Conservation (phyloP, 139 green algal species). For the Tetraselmis chui region DNA sequence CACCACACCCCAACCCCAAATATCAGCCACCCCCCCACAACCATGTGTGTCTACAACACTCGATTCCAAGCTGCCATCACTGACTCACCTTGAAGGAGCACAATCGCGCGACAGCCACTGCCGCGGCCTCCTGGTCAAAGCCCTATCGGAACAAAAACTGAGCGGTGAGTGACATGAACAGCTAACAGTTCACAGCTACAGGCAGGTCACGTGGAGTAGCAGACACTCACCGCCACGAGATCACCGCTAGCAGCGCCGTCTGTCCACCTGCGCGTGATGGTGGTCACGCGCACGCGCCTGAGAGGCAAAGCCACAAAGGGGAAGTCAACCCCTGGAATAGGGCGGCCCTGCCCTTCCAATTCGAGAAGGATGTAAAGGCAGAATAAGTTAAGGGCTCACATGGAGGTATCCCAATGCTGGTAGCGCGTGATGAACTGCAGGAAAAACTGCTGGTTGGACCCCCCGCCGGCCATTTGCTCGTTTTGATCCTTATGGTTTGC, state of each 20-base stretch:
- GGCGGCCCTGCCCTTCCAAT: too few relatives aligned
- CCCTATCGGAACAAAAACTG: too few relatives aligned
- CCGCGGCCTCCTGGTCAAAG: slow-evolving; percentile 94
- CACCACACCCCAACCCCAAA: too few relatives aligned
- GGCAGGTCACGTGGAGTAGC: not conserved
- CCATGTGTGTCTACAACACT: too few relatives aligned
- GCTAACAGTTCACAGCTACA: not conserved
- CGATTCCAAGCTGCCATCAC: too few relatives aligned
- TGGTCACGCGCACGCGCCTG: slow-evolving; percentile 78
- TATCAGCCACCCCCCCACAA: too few relatives aligned
- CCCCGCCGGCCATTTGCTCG: not conserved
- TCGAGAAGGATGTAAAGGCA: slow-evolving; percentile 22
- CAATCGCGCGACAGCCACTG: slow-evolving; percentile 72
- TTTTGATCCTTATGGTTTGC: slow-evolving; percentile 26
- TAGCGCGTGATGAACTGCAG: slow-evolving; percentile 92
- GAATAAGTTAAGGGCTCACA: slow-evolving; percentile 8
- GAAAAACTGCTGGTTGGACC: slow-evolving; percentile 71
- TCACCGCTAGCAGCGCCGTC: slow-evolving; percentile 36
- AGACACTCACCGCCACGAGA: slow-evolving; percentile 17
- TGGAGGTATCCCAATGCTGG: slow-evolving; percentile 45
- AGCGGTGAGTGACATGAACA: too few relatives aligned
- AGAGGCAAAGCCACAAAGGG: too few relatives aligned
- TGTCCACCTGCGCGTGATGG: slow-evolving; percentile 79
- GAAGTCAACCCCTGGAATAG: too few relatives aligned
- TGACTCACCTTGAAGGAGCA: slow-evolving; percentile 4